Base-by-base conservation (phyloP, 225 moss, liverwort and hornwort genomes). In the Marchantia paleacea region DNA sequence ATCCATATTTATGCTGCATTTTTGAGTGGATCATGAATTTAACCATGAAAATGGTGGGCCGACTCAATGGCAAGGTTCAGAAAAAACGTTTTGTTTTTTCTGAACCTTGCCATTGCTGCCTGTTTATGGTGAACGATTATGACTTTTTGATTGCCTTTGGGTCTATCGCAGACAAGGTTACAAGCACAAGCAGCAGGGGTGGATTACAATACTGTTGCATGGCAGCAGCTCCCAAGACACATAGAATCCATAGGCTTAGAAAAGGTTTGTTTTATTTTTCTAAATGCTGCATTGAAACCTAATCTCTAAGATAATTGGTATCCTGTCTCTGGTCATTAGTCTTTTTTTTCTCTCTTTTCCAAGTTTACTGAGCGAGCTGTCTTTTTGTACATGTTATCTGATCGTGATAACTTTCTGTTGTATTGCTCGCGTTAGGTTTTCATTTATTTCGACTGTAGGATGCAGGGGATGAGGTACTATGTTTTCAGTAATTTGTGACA, bases 151-250 rank as follows among this genome's bases (percentile, higher is more conserved):
- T 10, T 73, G 31, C 3, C 11, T 10, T 52, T 67, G 30, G 67
- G 58, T 76, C 10, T 28, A 3, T 60, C 72, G 66, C 87, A 90
- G 90, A 90, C 85, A 74, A 90, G 90, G 77, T 75, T 90, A 78
- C 90, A 90, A 60, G 90, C 90, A 5, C 90, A 90, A 79, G 87
- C 90, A 77, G 90, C 90, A 19, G 87, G 87, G 29, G 83, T 87
- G 63, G 80, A 85, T 76, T 80, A 81, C 75, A 78, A 77, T 30
- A 52, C 6, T 11, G 80, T 81, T 12, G 58, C 88, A 72, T 75
- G 81, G 78, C 84, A 87, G 52, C 52, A 86, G 51, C 25, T 83
- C 26, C 77, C 82, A 7, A 82, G 80, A 65, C 82, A 75, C 30
- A 64, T 71, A 29, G 85, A 88, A 30, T 51, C 77, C 52, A 26